phyloP scores from a whole-genome alignment of 805 yeast species.

The Lipomyces spencermartinsiae region DNA sequence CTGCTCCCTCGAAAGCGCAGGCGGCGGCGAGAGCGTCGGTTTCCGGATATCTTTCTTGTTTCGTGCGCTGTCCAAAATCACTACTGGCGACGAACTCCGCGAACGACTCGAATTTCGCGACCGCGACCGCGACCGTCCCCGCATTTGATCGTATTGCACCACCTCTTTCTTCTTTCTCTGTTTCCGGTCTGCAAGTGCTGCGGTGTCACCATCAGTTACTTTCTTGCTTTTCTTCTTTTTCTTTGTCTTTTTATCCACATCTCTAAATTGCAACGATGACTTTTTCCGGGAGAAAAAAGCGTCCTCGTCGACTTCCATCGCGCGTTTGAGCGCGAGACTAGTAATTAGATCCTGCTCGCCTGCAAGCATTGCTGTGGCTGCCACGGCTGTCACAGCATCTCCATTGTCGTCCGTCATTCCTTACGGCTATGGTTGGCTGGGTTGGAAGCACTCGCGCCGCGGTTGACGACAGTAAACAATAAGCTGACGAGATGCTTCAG shows the following conservation, averaged over 20 bases:
- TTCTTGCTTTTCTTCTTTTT: conserved; percentile 6
- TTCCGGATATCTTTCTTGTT: background rate
- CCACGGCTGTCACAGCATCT: background rate
- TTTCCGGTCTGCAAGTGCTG: background rate
- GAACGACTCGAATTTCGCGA: background rate
- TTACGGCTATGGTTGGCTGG: background rate
- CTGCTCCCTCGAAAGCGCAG: conserved; percentile 19
- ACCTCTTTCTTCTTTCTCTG: background rate
- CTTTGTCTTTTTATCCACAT: background rate
- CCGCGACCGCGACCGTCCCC: too few relatives aligned
- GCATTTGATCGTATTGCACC: background rate
- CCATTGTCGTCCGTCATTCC: background rate
- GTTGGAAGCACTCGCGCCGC: background rate
- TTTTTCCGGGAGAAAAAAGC: conserved; percentile 11
- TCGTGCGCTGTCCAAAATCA: background rate
- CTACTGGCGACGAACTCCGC: conserved; percentile 2
- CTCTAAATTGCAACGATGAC: background rate
- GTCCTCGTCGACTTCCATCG: conserved; percentile 13
- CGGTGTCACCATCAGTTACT: background rate
- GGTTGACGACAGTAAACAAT: background rate
- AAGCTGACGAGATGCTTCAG: too few relatives aligned
- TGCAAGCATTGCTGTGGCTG: background rate
- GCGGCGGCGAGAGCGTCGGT: conserved; percentile 32
- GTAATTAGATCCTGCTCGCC: conserved; percentile 1
- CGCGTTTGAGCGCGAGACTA: conserved; percentile 5